Evolutionary conservation across 192 early-diverging fungal genomes (phyloP).

Genomic region (Entrophospora sp.): DNA sequence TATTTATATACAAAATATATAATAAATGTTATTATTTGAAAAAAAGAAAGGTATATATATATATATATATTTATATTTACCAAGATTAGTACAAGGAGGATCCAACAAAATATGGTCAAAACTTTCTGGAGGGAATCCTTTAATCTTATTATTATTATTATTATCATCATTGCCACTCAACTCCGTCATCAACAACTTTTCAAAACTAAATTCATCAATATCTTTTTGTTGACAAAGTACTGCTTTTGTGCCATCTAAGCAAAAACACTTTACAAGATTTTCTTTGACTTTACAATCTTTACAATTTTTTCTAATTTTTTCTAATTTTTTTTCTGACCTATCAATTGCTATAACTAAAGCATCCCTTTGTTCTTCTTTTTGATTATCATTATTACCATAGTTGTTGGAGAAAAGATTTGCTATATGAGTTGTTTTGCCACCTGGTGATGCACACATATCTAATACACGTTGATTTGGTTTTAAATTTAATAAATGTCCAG

Average conservation of each 20-base stretch:
- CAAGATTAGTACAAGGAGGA: conserved; percentile 17
- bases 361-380: not conserved
- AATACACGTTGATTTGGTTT: not conserved
- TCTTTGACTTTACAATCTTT: conserved; percentile 2
- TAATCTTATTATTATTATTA: not conserved
- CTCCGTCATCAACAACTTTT: no score
- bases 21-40: no score
- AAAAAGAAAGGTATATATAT: no score
- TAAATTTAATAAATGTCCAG: not conserved
- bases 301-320: not conserved
- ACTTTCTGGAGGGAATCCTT: conserved; percentile 7
- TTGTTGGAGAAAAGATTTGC: conserved; percentile 7
- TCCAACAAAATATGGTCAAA: conserved; percentile 18
- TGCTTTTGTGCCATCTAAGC: not conserved
- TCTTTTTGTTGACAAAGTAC: no score
- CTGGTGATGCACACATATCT: conserved; percentile 18
- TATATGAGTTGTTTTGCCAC: conserved; percentile 19
- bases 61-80: no score
- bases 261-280: not conserved
- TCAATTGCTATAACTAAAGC: conserved; percentile 7
- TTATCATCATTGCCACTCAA: no score
- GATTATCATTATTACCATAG: not conserved
- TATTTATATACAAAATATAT: no score
- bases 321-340: conserved; percentile 14
- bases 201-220: not conserved